These are phyloP conservation scores for Blastobotrys elegans DNA, from an alignment of 1,139 yeast genomes.

Conservation along the genomic window DNA sequence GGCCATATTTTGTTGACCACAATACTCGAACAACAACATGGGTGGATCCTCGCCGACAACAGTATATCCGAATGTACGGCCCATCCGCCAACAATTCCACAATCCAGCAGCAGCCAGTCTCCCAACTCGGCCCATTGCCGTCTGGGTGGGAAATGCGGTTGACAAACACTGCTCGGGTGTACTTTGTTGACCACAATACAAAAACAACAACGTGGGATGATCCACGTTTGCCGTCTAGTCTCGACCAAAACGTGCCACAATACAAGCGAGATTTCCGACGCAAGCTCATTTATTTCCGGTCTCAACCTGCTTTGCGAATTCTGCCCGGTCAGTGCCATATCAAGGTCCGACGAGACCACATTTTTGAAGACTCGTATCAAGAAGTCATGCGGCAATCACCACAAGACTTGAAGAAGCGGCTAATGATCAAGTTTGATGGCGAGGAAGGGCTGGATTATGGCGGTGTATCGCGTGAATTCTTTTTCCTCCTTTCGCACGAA, in stretches of 20 bases:
- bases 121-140: constrained; percentile 96
- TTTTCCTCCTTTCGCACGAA: constrained; percentile 92
- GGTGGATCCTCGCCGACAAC: constrained; percentile 99
- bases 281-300: constrained; percentile 92
- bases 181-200: constrained; percentile 97
- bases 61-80: constrained; percentile 87
- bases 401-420: constrained; percentile 91
- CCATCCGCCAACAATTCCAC: constrained; percentile 53
- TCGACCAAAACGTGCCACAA: constrained; percentile 98
- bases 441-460: constrained; percentile 99
- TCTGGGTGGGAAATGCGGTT: constrained; percentile 99
- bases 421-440: constrained; percentile 97
- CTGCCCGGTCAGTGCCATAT: constrained; percentile 98
- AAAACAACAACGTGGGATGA: constrained; percentile 99
- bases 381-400: constrained; percentile 99
- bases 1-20: constrained; percentile 97
- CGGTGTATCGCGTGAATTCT: constrained; percentile 97
- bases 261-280: constrained; percentile 98
- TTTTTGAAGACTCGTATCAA: constrained; percentile 95
- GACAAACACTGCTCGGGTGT: constrained; percentile 96
- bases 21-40: constrained; percentile 98
- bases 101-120: constrained; percentile 97
- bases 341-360: constrained; percentile 93
- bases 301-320: constrained; percentile 96
- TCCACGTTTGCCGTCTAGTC: constrained; percentile 93